phyloP scores from a whole-genome alignment of 345 rosid genomes.

The Brassica carinata region DNA sequence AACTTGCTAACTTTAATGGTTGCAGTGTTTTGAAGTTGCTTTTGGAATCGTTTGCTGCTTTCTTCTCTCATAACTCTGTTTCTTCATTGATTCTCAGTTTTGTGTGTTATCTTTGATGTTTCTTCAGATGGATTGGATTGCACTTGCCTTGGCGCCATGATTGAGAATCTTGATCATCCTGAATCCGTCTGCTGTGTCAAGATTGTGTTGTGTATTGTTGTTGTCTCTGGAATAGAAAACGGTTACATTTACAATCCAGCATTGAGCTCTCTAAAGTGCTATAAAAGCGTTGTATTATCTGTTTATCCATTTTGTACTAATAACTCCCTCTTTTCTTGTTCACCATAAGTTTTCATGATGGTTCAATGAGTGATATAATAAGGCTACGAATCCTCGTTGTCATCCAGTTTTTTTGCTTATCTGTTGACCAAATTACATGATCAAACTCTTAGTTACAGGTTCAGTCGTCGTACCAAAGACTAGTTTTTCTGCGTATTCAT shows the following conservation, averaged over 20 bases:
- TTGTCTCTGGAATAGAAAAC: not conserved
- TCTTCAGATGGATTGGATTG: slow-evolving; percentile 18
- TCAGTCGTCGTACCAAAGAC: not conserved
- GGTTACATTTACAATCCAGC: slow-evolving; percentile 12
- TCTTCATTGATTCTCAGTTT: slow-evolving; percentile 4
- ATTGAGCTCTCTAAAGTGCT: slow-evolving; percentile 26
- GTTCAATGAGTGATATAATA: not conserved
- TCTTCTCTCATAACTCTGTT: not conserved
- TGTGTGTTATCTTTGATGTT: not conserved
- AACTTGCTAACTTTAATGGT: not conserved
- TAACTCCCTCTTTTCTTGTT: too few species aligned
- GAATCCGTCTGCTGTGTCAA: slow-evolving; percentile 5
- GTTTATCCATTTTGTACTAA: not conserved
- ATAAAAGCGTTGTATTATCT: slow-evolving; percentile 1
- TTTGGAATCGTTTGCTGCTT: not conserved
- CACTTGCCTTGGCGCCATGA: not conserved
- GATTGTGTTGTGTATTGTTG: slow-evolving; percentile 27
- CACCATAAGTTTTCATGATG: not conserved
- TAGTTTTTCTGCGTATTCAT: not conserved
- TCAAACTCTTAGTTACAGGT: too few species aligned
- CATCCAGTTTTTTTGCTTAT: not conserved
- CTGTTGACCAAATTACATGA: not conserved
- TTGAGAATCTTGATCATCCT: slow-evolving; percentile 10
- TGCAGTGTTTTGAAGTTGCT: not conserved
- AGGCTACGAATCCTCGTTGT: not conserved